Evolutionary conservation across 2,329 filamentous ascomycete species (phyloP).

Genomic region (Fusarium heterosporum): DNA sequence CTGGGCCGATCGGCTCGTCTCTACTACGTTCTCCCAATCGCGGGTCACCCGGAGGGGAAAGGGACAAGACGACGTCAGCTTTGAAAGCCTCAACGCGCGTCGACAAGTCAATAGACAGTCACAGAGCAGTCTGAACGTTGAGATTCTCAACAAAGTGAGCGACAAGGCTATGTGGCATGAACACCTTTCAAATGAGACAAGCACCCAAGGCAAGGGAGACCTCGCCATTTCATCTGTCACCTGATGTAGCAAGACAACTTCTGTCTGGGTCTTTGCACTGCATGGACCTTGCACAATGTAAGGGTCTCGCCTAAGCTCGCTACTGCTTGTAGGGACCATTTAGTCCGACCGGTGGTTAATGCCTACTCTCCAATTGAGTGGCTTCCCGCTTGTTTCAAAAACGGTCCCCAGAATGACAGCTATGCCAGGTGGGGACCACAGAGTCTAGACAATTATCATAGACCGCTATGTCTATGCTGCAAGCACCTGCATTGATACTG

Average conservation of each 20-base stretch:
- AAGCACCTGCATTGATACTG: background rate
- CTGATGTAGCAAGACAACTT: conserved; percentile 20
- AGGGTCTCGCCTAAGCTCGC: conserved; percentile 25
- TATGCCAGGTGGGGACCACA: conserved; percentile 7
- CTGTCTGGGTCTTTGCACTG: conserved; percentile 9
- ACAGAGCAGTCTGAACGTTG: background rate
- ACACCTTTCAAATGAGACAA: conserved; percentile 1
- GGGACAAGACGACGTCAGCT: conserved; percentile 32
- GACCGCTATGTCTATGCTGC: conserved; percentile 5
- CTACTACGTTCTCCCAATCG: conserved; percentile 23
- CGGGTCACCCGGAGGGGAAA: conserved; percentile 33
- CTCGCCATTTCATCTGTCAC: conserved; percentile 30
- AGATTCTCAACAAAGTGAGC: background rate
- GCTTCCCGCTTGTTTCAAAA: conserved; percentile 8
- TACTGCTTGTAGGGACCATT: conserved; percentile 38
- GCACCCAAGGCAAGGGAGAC: conserved; percentile 12
- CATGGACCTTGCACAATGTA: conserved; percentile 15
- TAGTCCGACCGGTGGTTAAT: conserved; percentile 11
- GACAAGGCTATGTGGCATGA: conserved; percentile 18
- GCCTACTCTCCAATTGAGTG: conserved; percentile 16
- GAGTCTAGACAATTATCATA: background rate
- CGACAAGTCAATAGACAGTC: background rate
- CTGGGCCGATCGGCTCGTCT: conserved; percentile 25
- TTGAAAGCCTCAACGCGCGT: conserved; percentile 23
- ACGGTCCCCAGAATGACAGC: conserved; percentile 16